Base-by-base conservation (phyloP, 192 early-diverging fungal species). In the Rhizophagus prolifer region DNA sequence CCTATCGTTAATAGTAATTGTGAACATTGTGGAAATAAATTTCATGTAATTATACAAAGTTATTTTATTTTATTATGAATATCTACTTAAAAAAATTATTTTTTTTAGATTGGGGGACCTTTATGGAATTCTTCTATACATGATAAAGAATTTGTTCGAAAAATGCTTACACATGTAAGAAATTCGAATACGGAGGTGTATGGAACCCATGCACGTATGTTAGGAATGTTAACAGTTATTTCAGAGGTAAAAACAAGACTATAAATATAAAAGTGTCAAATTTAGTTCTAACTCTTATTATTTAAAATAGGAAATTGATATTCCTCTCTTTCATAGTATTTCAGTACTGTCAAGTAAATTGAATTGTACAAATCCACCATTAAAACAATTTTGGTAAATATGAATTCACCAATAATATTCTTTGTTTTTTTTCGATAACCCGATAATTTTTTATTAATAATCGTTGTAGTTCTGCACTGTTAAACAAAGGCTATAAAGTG, bases 171-270 rank as follows among this genome's bases (percentile, higher is more conserved):
- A 60, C 85, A 92, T 71, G 90, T 98, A 58, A 88, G 90, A 72
- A 82, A 79, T 4, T 78, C 88, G 0, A 85, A 78, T 26, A 70
- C 76, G 19, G 78, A 80, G 1, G 84, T 86, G 26, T 99, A 93
- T 83, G 91, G 90, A 61, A 99, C 98, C 0, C 82, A 89, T 60
- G 76, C 87, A 26, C 87, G 98, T 70, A 98, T 99, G 93, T 74
- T 90, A 79, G 98, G 98, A 54, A 99, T 99, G 97, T 85, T 99
- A 62, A 90, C 92, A 36, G 93, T 99, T 0, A 91, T 93, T 47
- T 85, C 86, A 4, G 96, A 97, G 84, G 93, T 92, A 77, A 64
- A 10, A 12, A 23, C 9, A 58, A 16, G 23, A 26, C n/a, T 26
- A 21, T 38, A 76, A 58, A n/a, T 23, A 1, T 70, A 7, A 19